These are phyloP conservation scores for Aspergillus glaucus DNA, from an alignment of 2,329 filamentous ascomycete genomes.

Conservation along the genomic window DNA sequence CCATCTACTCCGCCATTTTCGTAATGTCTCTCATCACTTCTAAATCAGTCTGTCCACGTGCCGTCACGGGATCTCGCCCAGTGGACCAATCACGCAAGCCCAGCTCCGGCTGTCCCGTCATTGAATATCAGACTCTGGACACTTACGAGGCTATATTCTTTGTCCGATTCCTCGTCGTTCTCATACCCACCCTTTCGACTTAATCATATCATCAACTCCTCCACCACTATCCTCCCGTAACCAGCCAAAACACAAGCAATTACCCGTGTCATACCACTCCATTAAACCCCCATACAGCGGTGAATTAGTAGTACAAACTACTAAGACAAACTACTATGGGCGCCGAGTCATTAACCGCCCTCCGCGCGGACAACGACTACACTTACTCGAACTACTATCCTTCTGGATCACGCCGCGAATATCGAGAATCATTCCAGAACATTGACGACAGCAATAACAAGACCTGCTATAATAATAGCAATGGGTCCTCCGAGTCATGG, in stretches of 20 bases:
- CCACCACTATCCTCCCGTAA: background rate
- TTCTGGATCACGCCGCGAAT: background rate
- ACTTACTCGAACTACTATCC: slow-evolving; percentile 2
- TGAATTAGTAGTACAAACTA: background rate
- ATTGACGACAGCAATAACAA: background rate
- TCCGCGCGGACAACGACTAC: slow-evolving; percentile 9
- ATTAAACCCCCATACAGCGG: background rate
- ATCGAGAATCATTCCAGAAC: slow-evolving; percentile 5
- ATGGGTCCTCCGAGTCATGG: slow-evolving; percentile 15
- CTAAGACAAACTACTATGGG: slow-evolving; percentile 11
- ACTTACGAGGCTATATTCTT: background rate
- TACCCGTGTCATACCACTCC: background rate
- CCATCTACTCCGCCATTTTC: no score
- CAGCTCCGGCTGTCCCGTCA: background rate
- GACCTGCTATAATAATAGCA: background rate
- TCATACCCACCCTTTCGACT: no score
- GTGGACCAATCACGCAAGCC: background rate
- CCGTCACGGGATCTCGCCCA: background rate
- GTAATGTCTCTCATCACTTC: no score
- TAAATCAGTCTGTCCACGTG: no score
- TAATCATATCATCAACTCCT: background rate
- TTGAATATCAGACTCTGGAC: background rate
- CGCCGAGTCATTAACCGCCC: slow-evolving; percentile 13
- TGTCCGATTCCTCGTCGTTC: no score
- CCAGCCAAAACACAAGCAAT: background rate